Conservation (phyloP, 345 rosid species). For the Dipteronia dyeriana region DNA sequence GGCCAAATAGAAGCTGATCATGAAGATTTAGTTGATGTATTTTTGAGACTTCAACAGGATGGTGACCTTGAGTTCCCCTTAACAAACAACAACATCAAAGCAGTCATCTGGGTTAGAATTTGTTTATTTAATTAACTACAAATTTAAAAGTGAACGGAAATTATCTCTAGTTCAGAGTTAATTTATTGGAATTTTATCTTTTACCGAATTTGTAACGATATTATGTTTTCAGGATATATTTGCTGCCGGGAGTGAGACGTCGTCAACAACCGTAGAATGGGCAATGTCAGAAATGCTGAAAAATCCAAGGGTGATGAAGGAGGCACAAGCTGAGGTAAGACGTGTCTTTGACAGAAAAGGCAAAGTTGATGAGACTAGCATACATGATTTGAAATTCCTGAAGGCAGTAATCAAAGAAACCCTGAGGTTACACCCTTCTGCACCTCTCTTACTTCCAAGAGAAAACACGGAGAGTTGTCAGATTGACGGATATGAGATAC, state of each 20-base stretch:
- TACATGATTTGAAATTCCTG: conserved; percentile 16
- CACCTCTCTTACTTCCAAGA: conserved; percentile 11
- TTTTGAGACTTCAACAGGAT: background rate
- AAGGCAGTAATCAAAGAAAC: conserved; percentile 23
- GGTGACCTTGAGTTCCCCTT: conserved; percentile 25
- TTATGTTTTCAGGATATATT: conserved; percentile 19
- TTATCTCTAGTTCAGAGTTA: no score
- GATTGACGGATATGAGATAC: no score
- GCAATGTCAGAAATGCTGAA: conserved; percentile 26
- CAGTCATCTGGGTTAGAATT: conserved; percentile 25
- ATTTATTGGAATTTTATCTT: no score
- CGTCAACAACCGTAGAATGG: conserved; percentile 21
- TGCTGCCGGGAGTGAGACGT: conserved; percentile 18
- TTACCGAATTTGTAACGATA: no score
- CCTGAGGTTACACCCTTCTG: conserved; percentile 14
- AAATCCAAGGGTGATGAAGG: conserved; percentile 23
- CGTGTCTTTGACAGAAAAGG: conserved; percentile 8
- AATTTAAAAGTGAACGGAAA: no score
- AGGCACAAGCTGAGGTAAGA: conserved; percentile 18
- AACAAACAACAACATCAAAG: conserved; percentile 31
- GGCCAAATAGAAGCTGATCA: background rate
- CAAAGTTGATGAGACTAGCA: conserved; percentile 9
- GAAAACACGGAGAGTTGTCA: background rate
- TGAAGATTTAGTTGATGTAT: conserved; percentile 32
- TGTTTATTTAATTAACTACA: no score